A percentile compares a stretch with the other conserved stretches of the same genome.
Evolutionary conservation across 192 early-diverging fungal genomes (phyloP).

Genomic region (Allomyces macrogynus): DNA sequence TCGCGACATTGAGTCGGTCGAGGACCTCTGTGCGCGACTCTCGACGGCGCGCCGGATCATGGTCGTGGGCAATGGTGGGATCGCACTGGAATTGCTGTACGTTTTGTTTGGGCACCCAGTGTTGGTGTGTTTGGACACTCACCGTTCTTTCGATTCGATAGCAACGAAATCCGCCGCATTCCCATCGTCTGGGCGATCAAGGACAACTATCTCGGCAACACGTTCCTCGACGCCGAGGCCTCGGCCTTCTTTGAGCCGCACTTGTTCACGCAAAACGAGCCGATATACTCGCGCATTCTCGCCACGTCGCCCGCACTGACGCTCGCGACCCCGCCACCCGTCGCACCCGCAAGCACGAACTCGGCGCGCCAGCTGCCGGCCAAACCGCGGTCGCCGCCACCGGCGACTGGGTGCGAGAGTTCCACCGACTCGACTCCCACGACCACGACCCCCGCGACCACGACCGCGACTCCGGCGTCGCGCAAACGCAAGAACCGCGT

Average conservation of each 20-base stretch:
- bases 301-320: too few species aligned
- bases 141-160: too few species aligned
- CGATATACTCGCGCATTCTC: background rate
- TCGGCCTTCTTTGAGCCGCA: background rate
- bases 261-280: background rate
- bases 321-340: too few species aligned
- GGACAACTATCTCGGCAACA: background rate
- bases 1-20: background rate
- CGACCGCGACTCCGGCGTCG: background rate
- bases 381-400: too few species aligned
- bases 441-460: too few species aligned
- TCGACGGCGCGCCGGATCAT: background rate
- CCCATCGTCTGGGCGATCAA: background rate
- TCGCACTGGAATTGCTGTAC: background rate
- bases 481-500: background rate
- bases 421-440: too few species aligned
- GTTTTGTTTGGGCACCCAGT: too few species aligned
- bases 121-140: too few species aligned
- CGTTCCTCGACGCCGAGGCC: background rate
- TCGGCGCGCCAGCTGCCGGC: background rate
- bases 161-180: background rate
- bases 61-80: background rate
- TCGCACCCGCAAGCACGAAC: too few species aligned
- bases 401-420: too few species aligned
- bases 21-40: background rate